Evolutionary conservation across 1,284 basidiomycete species (phyloP).

Genomic region (Leucocoprinus gongylophorus): DNA sequence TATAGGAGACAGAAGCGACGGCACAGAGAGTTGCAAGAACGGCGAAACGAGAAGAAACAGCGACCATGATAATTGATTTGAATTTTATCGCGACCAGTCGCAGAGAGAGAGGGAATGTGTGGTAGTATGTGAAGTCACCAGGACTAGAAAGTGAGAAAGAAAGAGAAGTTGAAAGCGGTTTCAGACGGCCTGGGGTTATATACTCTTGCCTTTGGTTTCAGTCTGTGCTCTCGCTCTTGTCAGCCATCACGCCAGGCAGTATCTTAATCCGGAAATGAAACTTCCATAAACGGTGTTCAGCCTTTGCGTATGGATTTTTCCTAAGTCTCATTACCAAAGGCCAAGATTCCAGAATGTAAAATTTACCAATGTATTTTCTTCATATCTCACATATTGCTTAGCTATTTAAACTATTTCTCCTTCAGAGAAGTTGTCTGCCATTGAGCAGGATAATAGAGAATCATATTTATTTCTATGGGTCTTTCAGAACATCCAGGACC

Average conservation of each 20-base stretch:
- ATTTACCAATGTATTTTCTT: too few species aligned
- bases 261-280: not conserved
- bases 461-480: too few species aligned
- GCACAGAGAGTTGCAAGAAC: slow-evolving; percentile 38
- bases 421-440: too few species aligned
- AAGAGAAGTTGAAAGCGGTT: not conserved
- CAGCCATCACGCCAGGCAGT: not conserved
- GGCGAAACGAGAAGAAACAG: slow-evolving; percentile 39
- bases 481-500: too few species aligned
- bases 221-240: not conserved
- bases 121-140: slow-evolving; percentile 14
- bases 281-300: not conserved
- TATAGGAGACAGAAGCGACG: slow-evolving; percentile 31
- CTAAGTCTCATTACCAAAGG: too few species aligned
- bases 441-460: too few species aligned
- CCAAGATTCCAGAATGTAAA: too few species aligned
- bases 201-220: slow-evolving; percentile 3
- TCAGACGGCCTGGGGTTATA: not conserved
- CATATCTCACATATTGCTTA: too few species aligned
- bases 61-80: slow-evolving; percentile 35
- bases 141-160: slow-evolving; percentile 2
- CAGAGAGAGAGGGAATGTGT: slow-evolving; percentile 11
- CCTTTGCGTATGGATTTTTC: too few species aligned
- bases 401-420: too few species aligned
- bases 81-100: slow-evolving; percentile 3